Conservation (phyloP, 768 basidiomycete species). For the Russula dissimulans region DNA sequence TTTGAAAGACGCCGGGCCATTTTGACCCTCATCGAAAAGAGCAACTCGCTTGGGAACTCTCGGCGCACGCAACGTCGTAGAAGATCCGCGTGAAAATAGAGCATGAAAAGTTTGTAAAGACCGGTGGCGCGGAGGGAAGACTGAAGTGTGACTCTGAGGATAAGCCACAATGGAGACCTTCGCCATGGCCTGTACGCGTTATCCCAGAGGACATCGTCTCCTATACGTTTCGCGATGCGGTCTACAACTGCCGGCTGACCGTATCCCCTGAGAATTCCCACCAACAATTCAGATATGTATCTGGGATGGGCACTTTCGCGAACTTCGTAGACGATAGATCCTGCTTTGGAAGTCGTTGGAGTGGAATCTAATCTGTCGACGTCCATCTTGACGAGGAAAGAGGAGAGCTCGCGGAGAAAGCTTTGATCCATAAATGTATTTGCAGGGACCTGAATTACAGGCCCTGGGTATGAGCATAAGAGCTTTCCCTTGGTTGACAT, state of each 20-base stretch:
- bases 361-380: slow-evolving; percentile 28
- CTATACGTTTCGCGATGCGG: slow-evolving; percentile 34
- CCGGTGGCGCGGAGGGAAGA: slow-evolving; percentile 19
- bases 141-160: slow-evolving; percentile 37
- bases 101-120: slow-evolving; percentile 41
- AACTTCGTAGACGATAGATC: slow-evolving; percentile 24
- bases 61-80: slow-evolving; percentile 19
- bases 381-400: slow-evolving; percentile 33
- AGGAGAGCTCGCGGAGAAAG: slow-evolving; percentile 30
- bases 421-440: slow-evolving; percentile 22
- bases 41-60: slow-evolving; percentile 24
- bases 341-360: slow-evolving; percentile 29
- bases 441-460: slow-evolving; percentile 32
- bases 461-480: slow-evolving; percentile 37
- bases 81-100: slow-evolving; percentile 27
- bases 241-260: slow-evolving; percentile 25
- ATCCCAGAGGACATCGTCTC: slow-evolving; percentile 39
- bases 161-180: slow-evolving; percentile 41
- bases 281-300: slow-evolving; percentile 41
- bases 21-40: slow-evolving; percentile 26
- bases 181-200: slow-evolving; percentile 37
- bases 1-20: slow-evolving; percentile 21
- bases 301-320: slow-evolving; percentile 36
- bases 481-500: slow-evolving; percentile 36
- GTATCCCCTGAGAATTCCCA: slow-evolving; percentile 37